Percentiles rank a stretch among this genome's conserved stretches.
These are phyloP conservation scores for Backusella australiensis DNA, from an alignment of 192 early-diverging fungal genomes.

Conservation along the genomic window DNA sequence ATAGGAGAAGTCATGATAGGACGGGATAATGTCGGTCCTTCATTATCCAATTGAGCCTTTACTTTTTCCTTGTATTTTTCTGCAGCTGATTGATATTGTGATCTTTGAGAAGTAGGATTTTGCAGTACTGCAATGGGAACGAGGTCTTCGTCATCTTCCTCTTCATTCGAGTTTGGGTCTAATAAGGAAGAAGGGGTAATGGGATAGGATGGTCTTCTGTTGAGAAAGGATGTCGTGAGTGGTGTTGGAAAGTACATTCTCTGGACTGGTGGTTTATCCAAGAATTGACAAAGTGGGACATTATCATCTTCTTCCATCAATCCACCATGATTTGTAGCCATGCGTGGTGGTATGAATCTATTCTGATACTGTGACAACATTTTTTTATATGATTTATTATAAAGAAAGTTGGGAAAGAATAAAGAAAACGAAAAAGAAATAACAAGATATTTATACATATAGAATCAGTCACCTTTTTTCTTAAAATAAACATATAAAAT, in stretches of 20 bases:
- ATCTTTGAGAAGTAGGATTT: background rate
- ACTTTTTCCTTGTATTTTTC: constrained; percentile 28
- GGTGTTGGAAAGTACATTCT: background rate
- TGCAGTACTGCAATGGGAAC: constrained; percentile 18
- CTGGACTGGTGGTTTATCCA: background rate
- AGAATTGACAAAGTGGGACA: background rate
- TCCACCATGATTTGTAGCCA: background rate
- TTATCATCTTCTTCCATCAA: constrained; percentile 9
- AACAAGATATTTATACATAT: background rate
- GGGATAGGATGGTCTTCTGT: constrained; percentile 4
- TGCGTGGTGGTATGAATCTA: background rate
- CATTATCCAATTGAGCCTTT: constrained; percentile 3
- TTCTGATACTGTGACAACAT: constrained; percentile 2
- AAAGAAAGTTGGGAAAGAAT: background rate
- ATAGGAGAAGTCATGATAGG: background rate
- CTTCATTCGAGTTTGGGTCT: constrained; percentile 11
- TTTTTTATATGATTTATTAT: background rate
- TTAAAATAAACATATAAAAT: background rate
- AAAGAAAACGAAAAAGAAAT: background rate
- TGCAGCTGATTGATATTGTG: constrained; percentile 18
- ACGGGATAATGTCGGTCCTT: background rate
- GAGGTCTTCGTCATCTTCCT: constrained; percentile 19
- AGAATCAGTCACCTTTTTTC: background rate
- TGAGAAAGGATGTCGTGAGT: background rate
- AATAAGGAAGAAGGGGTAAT: background rate